Conservation (phyloP, 2,329 filamentous ascomycete genomes). For the Aspergillus uvarum region DNA sequence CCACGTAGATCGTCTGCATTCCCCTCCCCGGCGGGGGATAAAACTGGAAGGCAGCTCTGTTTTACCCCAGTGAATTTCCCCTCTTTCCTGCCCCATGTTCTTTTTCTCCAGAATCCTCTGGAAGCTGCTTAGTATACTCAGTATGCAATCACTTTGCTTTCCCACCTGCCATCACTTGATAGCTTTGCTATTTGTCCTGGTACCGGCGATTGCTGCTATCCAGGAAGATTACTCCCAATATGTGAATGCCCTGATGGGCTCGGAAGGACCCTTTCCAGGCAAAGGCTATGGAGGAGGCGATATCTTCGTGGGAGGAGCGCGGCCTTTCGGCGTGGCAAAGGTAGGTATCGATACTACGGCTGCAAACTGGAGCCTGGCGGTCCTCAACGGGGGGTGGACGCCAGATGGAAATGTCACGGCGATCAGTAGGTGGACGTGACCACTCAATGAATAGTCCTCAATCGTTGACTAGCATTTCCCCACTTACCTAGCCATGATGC, state of each 20-base stretch:
- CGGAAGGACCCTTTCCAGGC: slow-evolving; percentile 46
- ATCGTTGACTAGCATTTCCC: neutral
- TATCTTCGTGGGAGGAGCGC: slow-evolving; percentile 47
- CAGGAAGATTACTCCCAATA: slow-evolving; percentile 34
- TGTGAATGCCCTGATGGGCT: slow-evolving; percentile 51
- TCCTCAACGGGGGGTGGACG: slow-evolving; percentile 45
- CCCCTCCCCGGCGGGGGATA: neutral
- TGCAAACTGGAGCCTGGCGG: slow-evolving; percentile 36
- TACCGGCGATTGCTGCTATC: neutral
- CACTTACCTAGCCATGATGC: slow-evolving; percentile 38
- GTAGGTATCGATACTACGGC: slow-evolving; percentile 43
- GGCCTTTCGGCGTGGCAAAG: slow-evolving; percentile 47
- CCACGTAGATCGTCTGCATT: neutral
- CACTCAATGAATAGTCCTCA: neutral
- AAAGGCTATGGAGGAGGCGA: slow-evolving; percentile 42
- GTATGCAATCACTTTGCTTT: slow-evolving; percentile 4
- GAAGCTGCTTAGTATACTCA: neutral
- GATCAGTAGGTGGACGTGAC: slow-evolving; percentile 33
- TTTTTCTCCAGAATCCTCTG: neutral
- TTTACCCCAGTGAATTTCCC: neutral
- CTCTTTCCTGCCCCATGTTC: neutral
- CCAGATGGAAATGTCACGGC: slow-evolving; percentile 53
- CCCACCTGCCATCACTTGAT: neutral
- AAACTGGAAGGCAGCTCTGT: neutral
- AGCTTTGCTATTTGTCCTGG: slow-evolving; percentile 3